Percentiles rank a stretch among this genome's conserved stretches.
Conservation (phyloP, 768 basidiomycete genomes). For the Podaxis sp. region DNA sequence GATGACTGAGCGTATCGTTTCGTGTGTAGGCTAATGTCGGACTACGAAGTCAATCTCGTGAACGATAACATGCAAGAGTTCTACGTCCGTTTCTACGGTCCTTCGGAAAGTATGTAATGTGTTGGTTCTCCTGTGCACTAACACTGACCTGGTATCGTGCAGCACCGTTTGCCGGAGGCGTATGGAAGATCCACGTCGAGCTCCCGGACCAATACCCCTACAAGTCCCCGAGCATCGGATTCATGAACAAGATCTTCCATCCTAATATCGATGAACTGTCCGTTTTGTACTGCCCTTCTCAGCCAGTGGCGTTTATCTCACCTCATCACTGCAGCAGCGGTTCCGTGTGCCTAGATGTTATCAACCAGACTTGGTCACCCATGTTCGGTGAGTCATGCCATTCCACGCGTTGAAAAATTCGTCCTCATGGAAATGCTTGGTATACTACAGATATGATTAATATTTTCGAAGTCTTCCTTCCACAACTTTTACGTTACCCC, state of each 20-base stretch:
- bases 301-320: conserved; percentile 2
- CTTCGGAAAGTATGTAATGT: conserved; percentile 82
- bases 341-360: conserved; percentile 97
- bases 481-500: conserved; percentile 94
- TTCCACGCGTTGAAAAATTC: not conserved
- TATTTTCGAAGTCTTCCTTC: conserved; percentile 97
- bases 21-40: conserved; percentile 84
- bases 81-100: conserved; percentile 94
- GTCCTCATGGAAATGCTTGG: not conserved
- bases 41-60: conserved; percentile 95
- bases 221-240: conserved; percentile 98
- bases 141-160: conserved; percentile 9
- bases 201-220: conserved; percentile 98
- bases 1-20: conserved; percentile 3
- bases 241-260: conserved; percentile 99
- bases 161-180: conserved; percentile 97
- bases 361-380: conserved; percentile 99
- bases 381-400: conserved; percentile 83
- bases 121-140: not conserved
- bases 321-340: conserved; percentile 63
- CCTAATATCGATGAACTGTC: conserved; percentile 99
- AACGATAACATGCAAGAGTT: conserved; percentile 99
- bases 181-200: conserved; percentile 99
- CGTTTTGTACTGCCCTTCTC: conserved; percentile 31
- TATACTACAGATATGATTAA: conserved; percentile 88